Percentiles rank a stretch among this genome's conserved stretches.
These are phyloP conservation scores for Arthrobotrys musiformis DNA, from an alignment of 2,329 filamentous ascomycete genomes.

Conservation along the genomic window DNA sequence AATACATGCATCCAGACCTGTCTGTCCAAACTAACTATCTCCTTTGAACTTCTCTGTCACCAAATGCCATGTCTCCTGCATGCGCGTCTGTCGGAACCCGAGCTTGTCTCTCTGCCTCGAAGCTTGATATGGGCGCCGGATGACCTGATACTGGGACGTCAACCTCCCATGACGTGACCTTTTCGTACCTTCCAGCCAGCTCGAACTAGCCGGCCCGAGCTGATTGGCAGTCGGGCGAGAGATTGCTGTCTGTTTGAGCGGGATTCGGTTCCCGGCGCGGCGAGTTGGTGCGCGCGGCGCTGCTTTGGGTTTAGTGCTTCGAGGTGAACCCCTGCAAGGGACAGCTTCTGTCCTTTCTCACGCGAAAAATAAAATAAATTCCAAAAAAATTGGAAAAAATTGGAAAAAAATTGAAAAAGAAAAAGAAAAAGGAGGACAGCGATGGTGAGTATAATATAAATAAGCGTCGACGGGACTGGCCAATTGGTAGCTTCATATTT, in stretches of 20 bases:
- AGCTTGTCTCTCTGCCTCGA: neutral
- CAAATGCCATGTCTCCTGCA: neutral
- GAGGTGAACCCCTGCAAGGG: slow-evolving; percentile 8
- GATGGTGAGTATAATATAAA: neutral
- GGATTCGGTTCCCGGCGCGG: slow-evolving; percentile 49
- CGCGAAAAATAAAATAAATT: neutral
- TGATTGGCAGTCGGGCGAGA: slow-evolving; percentile 33
- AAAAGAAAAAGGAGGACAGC: neutral
- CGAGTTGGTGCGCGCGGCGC: neutral
- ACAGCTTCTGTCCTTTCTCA: neutral
- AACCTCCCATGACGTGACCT: slow-evolving; percentile 45
- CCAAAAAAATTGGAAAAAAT: neutral
- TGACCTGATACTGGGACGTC: slow-evolving; percentile 10
- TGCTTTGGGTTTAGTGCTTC: neutral
- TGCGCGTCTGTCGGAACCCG: slow-evolving; percentile 3
- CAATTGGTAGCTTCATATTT: slow-evolving; percentile 9
- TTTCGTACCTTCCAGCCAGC: too few species aligned
- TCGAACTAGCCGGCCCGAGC: too few species aligned
- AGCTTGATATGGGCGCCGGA: neutral
- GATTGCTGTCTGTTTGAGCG: neutral
- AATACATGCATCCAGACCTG: neutral
- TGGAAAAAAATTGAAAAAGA: neutral
- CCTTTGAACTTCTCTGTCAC: too few species aligned
- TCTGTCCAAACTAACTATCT: too few species aligned
- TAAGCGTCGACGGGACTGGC: neutral